Base-by-base conservation (phyloP, 2,329 filamentous ascomycete species). In the Neospermospora avenae region DNA sequence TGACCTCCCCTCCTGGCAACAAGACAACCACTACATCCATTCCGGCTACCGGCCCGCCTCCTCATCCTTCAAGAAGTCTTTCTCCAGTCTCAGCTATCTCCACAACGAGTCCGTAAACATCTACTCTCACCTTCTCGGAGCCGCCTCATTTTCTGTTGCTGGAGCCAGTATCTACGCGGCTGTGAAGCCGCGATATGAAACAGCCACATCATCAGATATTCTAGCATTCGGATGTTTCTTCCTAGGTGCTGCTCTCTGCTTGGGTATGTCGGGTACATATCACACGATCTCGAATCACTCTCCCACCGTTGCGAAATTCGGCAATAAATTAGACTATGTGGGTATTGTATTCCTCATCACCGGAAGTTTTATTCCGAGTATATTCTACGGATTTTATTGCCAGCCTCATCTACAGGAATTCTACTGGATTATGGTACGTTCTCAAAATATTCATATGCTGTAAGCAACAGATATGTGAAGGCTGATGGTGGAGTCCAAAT, bases 321-420 rank as follows among this genome's bases (percentile, higher is more conserved):
- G 93, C 11, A 98, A 98, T 73, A 91, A 96, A 74, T 78, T 98
- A 59, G 95, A 99, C 73, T 98, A 99, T 73, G 84, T 93, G 4
- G 95, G 95, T 6, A 99, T 99, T 68, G 90, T 98, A 31, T 84
- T 87, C 52, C 78, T 99, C 67, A 98, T 98, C 61, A 90, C 93
- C 67, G 95, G 95, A 6, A 93, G 89, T 72, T 96, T 93, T 71
- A 84, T 98, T 48, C 93, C 95, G 2, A 89, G 90, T 53, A 75
- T 99, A 61, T 95, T 91, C 74, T 96, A 96, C 74, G 92, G 88
- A 3, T 91, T 96, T 73, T 90, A 84, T 69, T 91, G 88, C 70
- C 77, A 86, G 64, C 84, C 85, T 3, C 69, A 73, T 7, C 73
- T 93, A 69, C 85, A 91, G 77, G 79, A 77, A 45, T 72, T 82